Evolutionary conservation across 441 rosid genomes (phyloP).

Genomic region (Erysimum pusillum): DNA sequence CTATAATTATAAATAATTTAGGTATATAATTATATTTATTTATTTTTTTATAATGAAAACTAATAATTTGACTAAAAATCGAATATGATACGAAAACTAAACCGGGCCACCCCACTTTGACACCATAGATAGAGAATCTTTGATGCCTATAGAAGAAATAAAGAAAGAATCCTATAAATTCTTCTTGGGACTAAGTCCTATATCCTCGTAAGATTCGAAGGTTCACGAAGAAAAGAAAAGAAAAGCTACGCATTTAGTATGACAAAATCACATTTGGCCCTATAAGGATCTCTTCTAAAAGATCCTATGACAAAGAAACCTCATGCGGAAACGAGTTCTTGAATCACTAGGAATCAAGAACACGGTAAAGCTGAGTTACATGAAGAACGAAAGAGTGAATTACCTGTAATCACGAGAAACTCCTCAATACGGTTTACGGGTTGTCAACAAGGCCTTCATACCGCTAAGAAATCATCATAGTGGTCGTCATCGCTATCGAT

Average conservation of each 20-base stretch:
- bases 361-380: not conserved
- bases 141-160: no score
- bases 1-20: no score
- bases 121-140: no score
- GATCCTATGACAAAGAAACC: conserved; percentile 26
- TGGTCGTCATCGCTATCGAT: conserved; percentile 58
- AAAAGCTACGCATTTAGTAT: not conserved
- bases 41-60: no score
- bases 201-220: not conserved
- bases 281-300: conserved; percentile 33
- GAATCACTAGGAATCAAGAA: conserved; percentile 39
- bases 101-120: no score
- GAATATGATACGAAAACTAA: no score
- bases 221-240: not conserved
- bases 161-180: no score
- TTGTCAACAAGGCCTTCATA: conserved; percentile 27
- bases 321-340: conserved; percentile 19
- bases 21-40: no score
- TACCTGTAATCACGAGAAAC: conserved; percentile 28
- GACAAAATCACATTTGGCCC: conserved; percentile 25
- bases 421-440: not conserved
- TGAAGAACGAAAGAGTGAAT: not conserved
- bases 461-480: conserved; percentile 30
- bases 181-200: no score
- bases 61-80: no score